A percentile compares a stretch with the other conserved stretches of the same genome.
phyloP scores from a whole-genome alignment of 495 filamentous ascomycete species.

The Penicillium tannophilum region DNA sequence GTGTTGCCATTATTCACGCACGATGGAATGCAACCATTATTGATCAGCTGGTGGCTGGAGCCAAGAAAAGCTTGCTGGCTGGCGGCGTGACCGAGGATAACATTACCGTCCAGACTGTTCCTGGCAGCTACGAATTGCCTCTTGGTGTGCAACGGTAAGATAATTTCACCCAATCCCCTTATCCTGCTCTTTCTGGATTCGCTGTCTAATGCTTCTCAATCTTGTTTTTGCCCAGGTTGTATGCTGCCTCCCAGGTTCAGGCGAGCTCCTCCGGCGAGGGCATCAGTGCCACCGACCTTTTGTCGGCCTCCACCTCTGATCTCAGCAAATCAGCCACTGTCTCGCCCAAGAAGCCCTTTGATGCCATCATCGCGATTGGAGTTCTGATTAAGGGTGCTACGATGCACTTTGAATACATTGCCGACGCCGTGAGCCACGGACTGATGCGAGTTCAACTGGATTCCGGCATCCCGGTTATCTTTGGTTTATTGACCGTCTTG shows the following conservation, averaged over 20 bases:
- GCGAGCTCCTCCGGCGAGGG: constrained; percentile 59
- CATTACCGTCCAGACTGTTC: constrained; percentile 85
- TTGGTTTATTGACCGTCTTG: constrained; percentile 88
- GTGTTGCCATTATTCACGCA: constrained; percentile 92
- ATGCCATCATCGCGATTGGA: constrained; percentile 92
- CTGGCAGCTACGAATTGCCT: constrained; percentile 91
- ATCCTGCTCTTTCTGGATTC: not conserved
- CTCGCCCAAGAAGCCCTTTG: constrained; percentile 64
- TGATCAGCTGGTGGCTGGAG: constrained; percentile 74
- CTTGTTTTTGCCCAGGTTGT: constrained; percentile 57
- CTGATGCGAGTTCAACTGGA: constrained; percentile 94
- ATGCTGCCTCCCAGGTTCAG: constrained; percentile 84
- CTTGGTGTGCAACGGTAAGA: constrained; percentile 78
- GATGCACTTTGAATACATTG: constrained; percentile 98
- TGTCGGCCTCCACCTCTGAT: constrained; percentile 68
- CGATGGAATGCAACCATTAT: constrained; percentile 88
- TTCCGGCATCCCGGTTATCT: constrained; percentile 82
- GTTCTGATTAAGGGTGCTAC: constrained; percentile 98
- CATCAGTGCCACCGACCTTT: constrained; percentile 76
- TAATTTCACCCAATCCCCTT: not conserved
- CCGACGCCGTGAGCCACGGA: constrained; percentile 85
- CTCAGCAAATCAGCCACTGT: constrained; percentile 43
- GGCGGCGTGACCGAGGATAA: constrained; percentile 84
- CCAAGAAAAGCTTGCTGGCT: constrained; percentile 59
- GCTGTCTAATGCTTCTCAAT: not conserved